Conservation (phyloP, 768 basidiomycete species). For the Kondoa malvinella region DNA sequence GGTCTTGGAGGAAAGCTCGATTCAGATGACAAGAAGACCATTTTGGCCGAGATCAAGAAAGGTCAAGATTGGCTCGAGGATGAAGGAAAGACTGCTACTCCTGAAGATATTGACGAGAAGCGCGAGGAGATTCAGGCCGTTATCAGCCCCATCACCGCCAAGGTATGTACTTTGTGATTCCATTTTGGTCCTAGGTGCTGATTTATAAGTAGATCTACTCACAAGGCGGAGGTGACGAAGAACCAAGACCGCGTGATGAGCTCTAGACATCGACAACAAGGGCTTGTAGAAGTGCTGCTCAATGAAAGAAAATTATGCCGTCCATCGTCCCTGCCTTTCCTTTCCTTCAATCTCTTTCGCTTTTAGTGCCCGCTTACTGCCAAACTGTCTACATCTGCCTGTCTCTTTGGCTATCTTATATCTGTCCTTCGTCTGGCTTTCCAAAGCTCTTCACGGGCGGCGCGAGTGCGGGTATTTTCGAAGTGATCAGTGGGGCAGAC, state of each 20-base stretch:
- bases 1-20: conserved; percentile 76
- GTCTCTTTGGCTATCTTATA: too few relatives aligned
- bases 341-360: too few relatives aligned
- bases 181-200: neutral
- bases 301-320: too few relatives aligned
- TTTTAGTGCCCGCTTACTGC: too few relatives aligned
- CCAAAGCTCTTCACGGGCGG: too few relatives aligned
- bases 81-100: conserved; percentile 53
- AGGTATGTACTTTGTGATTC: conserved; percentile 31
- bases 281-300: too few relatives aligned
- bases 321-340: too few relatives aligned
- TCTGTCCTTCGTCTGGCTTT: too few relatives aligned
- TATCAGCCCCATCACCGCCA: conserved; percentile 69
- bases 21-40: conserved; percentile 65
- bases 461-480: too few relatives aligned
- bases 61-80: conserved; percentile 67
- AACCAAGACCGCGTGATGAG: neutral
- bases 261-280: too few relatives aligned
- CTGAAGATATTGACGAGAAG: conserved; percentile 87
- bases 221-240: neutral
- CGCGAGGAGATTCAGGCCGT: conserved; percentile 43
- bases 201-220: neutral
- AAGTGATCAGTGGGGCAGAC: too few relatives aligned
- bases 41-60: conserved; percentile 68
- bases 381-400: too few relatives aligned